Evolutionary conservation across 495 filamentous ascomycete species (phyloP).

Genomic region (Penicillium arizonense): DNA sequence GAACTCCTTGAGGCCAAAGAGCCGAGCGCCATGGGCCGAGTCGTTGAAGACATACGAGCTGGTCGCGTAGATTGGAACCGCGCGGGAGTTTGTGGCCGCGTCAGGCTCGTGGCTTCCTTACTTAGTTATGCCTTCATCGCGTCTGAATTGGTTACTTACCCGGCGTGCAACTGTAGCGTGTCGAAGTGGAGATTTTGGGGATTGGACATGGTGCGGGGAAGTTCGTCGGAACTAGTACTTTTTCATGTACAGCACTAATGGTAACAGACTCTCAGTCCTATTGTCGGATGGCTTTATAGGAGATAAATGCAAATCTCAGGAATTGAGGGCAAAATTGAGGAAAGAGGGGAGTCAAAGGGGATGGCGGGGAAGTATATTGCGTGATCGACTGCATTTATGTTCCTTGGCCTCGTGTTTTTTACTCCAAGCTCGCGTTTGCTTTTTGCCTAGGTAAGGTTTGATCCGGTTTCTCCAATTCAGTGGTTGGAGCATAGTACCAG

Average conservation of each 20-base stretch:
- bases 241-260: too few relatives aligned
- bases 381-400: conserved; percentile 4
- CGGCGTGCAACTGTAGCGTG: conserved; percentile 95
- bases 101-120: conserved; percentile 75
- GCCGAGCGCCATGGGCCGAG: conserved; percentile 90
- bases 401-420: too few relatives aligned
- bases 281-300: not conserved
- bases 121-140: conserved; percentile 1
- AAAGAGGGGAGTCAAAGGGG: not conserved
- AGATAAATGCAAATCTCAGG: not conserved
- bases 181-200: conserved; percentile 61
- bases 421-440: too few relatives aligned
- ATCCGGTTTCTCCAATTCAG: too few relatives aligned
- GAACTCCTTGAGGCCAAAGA: conserved; percentile 97
- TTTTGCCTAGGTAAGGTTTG: too few relatives aligned
- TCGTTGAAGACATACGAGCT: conserved; percentile 95
- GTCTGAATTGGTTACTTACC: conserved; percentile 52
- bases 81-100: conserved; percentile 81
- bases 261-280: too few relatives aligned
- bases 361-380: conserved; percentile 10
- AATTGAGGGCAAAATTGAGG: not conserved
- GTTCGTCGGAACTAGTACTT: not conserved
- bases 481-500: too few relatives aligned
- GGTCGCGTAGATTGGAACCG: conserved; percentile 95
- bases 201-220: conserved; percentile 30